phyloP scores from a whole-genome alignment of 2,329 filamentous ascomycete species.

The Trichophyton schoenleinii region DNA sequence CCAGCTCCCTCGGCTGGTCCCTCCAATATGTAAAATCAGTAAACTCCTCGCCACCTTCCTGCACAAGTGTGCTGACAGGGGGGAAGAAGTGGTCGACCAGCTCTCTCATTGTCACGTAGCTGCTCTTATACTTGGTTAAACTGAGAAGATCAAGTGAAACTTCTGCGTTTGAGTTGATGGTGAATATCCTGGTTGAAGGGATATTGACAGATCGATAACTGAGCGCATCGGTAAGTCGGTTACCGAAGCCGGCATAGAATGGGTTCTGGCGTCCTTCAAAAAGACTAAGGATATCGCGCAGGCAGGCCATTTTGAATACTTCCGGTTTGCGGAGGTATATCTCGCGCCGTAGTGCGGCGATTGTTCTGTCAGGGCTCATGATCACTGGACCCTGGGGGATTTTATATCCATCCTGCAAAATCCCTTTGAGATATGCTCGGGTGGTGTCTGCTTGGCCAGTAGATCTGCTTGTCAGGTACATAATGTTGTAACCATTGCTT shows the following conservation, averaged over 20 bases:
- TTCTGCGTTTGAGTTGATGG: conserved; percentile 95
- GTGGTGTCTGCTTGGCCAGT: conserved; percentile 90
- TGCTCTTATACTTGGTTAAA: conserved; percentile 89
- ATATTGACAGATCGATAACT: conserved; percentile 95
- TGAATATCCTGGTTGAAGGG: conserved; percentile 86
- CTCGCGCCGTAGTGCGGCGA: conserved; percentile 81
- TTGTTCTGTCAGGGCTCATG: conserved; percentile 84
- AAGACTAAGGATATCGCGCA: conserved; percentile 82
- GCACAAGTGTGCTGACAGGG: conserved; percentile 72
- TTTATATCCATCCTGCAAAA: conserved; percentile 74
- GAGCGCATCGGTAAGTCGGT: conserved; percentile 87
- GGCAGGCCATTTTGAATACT: conserved; percentile 98
- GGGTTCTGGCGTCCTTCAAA: conserved; percentile 67
- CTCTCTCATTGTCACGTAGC: conserved; percentile 93
- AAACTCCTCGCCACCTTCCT: conserved; percentile 81
- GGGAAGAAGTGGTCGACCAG: conserved; percentile 98
- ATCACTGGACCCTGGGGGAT: conserved; percentile 88
- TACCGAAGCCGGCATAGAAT: conserved; percentile 95
- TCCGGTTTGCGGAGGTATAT: conserved; percentile 93
- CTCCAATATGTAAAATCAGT: conserved; percentile 98
- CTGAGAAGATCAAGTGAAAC: conserved; percentile 81
- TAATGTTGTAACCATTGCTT: conserved; percentile 94
- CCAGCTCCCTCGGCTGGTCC: conserved; percentile 66
- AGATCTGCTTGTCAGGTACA: conserved; percentile 89
- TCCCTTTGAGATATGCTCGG: conserved; percentile 75